These are phyloP conservation scores for Penicillium frequentans DNA, from an alignment of 2,329 filamentous ascomycete genomes.

Conservation along the genomic window DNA sequence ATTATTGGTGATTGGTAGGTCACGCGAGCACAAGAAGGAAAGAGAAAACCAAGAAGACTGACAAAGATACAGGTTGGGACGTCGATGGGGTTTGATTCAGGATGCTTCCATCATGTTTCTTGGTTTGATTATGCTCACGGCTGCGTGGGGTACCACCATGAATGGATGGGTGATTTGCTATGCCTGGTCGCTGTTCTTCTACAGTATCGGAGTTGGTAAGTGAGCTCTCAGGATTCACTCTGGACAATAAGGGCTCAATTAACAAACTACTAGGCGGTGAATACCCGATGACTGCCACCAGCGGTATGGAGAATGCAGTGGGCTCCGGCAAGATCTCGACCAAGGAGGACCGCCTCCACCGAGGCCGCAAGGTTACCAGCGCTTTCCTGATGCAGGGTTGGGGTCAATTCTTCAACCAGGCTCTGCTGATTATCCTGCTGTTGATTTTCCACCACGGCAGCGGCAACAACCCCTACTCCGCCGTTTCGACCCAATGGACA, in stretches of 20 bases:
- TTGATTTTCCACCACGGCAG: constrained; percentile 83
- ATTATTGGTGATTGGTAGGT: constrained; percentile 68
- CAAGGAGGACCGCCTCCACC: constrained; percentile 88
- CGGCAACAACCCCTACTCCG: constrained; percentile 74
- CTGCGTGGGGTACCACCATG: constrained; percentile 81
- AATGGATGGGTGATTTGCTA: constrained; percentile 98
- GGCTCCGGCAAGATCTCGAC: constrained; percentile 86
- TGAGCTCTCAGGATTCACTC: not conserved
- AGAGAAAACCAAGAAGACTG: not conserved
- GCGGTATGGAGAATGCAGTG: constrained; percentile 88
- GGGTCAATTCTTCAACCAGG: constrained; percentile 95
- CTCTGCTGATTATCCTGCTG: constrained; percentile 79
- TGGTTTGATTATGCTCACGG: constrained; percentile 87
- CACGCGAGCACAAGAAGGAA: not conserved
- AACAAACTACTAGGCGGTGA: constrained; percentile 69
- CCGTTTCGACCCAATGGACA: constrained; percentile 78
- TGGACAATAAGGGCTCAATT: not conserved
- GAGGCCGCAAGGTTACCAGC: constrained; percentile 91
- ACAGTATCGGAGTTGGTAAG: constrained; percentile 61
- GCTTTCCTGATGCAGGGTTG: constrained; percentile 98
- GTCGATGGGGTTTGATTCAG: constrained; percentile 93
- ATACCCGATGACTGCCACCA: constrained; percentile 95
- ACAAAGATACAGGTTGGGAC: constrained; percentile 66
- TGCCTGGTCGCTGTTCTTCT: constrained; percentile 91
- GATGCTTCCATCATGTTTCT: constrained; percentile 93